Percentiles rank a stretch among this genome's conserved stretches.
These are phyloP conservation scores for Thermomyces lanuginosus DNA, from an alignment of 2,329 filamentous ascomycete genomes.

Conservation along the genomic window DNA sequence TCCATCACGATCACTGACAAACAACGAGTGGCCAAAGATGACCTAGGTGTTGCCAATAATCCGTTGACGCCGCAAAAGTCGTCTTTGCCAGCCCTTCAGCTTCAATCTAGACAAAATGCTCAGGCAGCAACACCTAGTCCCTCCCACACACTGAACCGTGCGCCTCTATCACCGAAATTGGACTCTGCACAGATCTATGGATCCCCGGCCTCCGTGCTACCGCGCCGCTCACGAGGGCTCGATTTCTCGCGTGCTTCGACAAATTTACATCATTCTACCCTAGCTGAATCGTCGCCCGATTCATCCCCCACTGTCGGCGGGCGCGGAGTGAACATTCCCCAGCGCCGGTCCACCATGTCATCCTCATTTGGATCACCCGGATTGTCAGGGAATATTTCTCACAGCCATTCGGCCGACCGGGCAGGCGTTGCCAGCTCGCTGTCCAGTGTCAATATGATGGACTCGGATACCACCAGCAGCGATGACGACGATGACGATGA, in stretches of 20 bases:
- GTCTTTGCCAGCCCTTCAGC: constrained; percentile 46
- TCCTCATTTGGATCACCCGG: constrained; percentile 48
- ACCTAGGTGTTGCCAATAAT: constrained; percentile 38
- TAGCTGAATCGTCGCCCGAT: constrained; percentile 79
- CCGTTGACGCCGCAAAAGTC: constrained; percentile 62
- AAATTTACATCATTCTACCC: constrained; percentile 84
- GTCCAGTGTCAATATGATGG: constrained; percentile 63
- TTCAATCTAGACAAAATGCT: constrained; percentile 42
- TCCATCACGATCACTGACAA: constrained; percentile 44
- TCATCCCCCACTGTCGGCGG: constrained; percentile 74
- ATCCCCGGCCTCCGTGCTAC: constrained; percentile 73
- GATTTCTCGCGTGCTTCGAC: constrained; percentile 90
- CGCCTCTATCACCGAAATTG: constrained; percentile 68
- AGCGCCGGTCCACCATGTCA: constrained; percentile 30
- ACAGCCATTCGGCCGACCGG: constrained; percentile 53
- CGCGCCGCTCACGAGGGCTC: constrained; percentile 71
- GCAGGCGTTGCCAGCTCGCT: constrained; percentile 63
- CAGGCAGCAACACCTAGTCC: constrained; percentile 29
- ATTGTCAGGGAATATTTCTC: constrained; percentile 32
- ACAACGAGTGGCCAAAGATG: constrained; percentile 46
- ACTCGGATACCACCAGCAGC: constrained; percentile 60
- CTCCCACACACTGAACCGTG: constrained; percentile 36
- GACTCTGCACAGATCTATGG: constrained; percentile 73
- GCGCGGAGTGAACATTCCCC: constrained; percentile 45
- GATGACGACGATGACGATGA: constrained; percentile 42